phyloP scores from a whole-genome alignment of 768 basidiomycete genomes.

The Trametes maxima region DNA sequence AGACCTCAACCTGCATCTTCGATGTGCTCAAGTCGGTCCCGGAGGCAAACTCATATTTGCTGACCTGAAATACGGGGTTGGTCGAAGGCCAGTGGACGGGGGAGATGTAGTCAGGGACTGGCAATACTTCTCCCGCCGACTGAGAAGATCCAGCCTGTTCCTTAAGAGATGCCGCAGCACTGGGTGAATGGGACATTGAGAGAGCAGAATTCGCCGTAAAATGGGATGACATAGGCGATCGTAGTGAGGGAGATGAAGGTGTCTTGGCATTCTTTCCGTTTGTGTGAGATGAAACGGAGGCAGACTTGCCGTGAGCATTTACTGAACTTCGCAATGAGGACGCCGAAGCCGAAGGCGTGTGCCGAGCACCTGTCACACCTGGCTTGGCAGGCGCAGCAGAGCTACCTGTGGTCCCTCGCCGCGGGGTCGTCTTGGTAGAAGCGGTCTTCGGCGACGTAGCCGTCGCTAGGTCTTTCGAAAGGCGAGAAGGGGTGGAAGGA shows the following conservation, averaged over 20 bases:
- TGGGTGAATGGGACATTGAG: background rate
- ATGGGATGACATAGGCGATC: conserved; percentile 10
- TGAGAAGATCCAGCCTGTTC: background rate
- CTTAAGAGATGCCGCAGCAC: background rate
- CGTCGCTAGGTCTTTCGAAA: conserved; percentile 11
- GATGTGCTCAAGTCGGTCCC: conserved; percentile 57
- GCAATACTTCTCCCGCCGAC: background rate
- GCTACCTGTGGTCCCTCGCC: conserved; percentile 12
- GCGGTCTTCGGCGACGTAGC: background rate
- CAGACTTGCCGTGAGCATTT: conserved; percentile 12
- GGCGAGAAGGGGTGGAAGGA: conserved; percentile 9
- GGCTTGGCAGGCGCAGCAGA: conserved; percentile 5
- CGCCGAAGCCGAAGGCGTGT: conserved; percentile 12
- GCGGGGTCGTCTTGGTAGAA: conserved; percentile 29
- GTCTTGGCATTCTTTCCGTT: conserved; percentile 6
- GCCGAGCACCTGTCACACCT: conserved; percentile 11
- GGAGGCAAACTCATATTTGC: conserved; percentile 57
- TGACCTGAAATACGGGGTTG: conserved; percentile 73
- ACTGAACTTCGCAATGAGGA: background rate
- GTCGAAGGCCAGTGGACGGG: conserved; percentile 81
- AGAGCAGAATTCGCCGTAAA: background rate
- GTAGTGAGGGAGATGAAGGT: conserved; percentile 25
- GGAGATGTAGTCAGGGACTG: conserved; percentile 71
- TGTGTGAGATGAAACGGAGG: conserved; percentile 13
- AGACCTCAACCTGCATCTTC: conserved; percentile 57